Percentiles rank a stretch among this genome's conserved stretches.
These are phyloP conservation scores for Rosa lucieae DNA, from an alignment of 306 rosid genomes.

Conservation along the genomic window DNA sequence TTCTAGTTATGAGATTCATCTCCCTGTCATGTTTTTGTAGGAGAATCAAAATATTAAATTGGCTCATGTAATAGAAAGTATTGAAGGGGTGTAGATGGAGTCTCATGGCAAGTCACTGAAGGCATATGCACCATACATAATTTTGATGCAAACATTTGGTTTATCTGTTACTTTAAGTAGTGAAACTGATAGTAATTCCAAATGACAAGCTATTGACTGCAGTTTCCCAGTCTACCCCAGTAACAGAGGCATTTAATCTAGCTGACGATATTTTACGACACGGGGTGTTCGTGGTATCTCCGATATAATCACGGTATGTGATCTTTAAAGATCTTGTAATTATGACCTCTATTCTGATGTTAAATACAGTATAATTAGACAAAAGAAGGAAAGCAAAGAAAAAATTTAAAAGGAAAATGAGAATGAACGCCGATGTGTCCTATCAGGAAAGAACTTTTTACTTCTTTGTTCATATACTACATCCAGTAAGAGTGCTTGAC, in stretches of 20 bases:
- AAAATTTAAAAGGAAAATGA: neutral
- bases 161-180: no score
- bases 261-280: conserved; percentile 98
- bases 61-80: no score
- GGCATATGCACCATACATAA: no score
- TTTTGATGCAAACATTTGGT: no score
- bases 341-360: neutral
- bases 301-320: conserved; percentile 92
- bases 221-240: conserved; percentile 94
- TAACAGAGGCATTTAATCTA: conserved; percentile 94
- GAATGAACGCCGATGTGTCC: neutral
- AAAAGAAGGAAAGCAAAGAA: no score
- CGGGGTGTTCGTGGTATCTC: conserved; percentile 98
- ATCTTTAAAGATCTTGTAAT: neutral
- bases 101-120: no score
- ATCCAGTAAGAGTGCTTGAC: neutral
- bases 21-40: no score
- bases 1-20: no score
- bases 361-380: neutral
- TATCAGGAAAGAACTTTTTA: neutral
- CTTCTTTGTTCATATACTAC: neutral
- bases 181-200: conserved; percentile 78
- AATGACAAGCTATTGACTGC: conserved; percentile 96
- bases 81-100: no score
- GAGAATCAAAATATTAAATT: no score